Base-by-base conservation (phyloP, 257 asterid species). In the Solanum sejunctum region DNA sequence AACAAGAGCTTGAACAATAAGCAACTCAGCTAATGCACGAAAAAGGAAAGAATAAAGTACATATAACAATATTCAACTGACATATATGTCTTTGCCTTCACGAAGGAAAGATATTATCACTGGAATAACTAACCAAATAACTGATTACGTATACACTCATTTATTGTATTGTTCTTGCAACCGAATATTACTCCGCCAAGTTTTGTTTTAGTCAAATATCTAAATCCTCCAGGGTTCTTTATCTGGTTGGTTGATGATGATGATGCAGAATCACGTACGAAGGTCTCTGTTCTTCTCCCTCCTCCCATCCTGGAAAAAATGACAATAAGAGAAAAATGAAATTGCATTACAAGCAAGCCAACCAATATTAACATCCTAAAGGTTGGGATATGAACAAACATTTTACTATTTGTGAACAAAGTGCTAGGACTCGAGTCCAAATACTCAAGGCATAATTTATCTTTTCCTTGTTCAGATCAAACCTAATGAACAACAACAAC, bases 141-240 rank as follows among this genome's bases (percentile, higher is more conserved):
- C 39, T 90, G 90, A 55, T 63, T 85, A 28, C 1, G 26, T 21
- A 87, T 85, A 43, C 90, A 89, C 79, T 89, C 89, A 55, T 28
- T 56, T 39, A 89, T 86, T n/a, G 93, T 90, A 32, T 12, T 69
- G 5, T 84, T 83, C 85, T 81, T 87, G 89, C 91, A 89, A 36
- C 91, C 93, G 84, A 90, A 90, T 73, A 90, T 84, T 20, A 90
- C 89, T 26, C 88, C 93, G 1, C 91, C 89, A 49, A 90, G 89
- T 75, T 81, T 80, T 81, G 17, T 45, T 63, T 75, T 90, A 5
- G 21, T 83, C 86, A 90, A 86, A 69, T 86, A 85, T 83, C 91
- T 86, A 67, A 70, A 54, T 26, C 32, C 12, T 17, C 66, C 28
- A 77, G 20, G 15, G 57, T 23, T 28, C 4, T 57, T 32, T 69